These are phyloP conservation scores for Nicotiana tabacum DNA, from an alignment of 257 asterid genomes.

Conservation along the genomic window DNA sequence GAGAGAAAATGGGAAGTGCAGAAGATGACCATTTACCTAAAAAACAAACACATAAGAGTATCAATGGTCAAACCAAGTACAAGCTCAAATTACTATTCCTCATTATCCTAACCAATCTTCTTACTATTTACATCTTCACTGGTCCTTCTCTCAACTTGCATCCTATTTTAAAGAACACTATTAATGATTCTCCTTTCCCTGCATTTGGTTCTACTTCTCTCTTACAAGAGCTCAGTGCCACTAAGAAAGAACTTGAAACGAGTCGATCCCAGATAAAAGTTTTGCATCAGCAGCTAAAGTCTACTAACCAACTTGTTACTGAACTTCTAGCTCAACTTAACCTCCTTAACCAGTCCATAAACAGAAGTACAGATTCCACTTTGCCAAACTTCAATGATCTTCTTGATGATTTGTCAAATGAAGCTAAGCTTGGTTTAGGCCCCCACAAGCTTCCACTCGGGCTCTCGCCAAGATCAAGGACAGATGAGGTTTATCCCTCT, in stretches of 20 bases:
- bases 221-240: conserved; percentile 29
- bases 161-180: conserved; percentile 18
- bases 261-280: conserved; percentile 19
- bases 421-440: conserved; percentile 39
- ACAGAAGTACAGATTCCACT: background rate
- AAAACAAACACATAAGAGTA: conserved; percentile 27
- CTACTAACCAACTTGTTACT: conserved; percentile 22
- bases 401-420: conserved; percentile 16
- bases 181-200: conserved; percentile 5
- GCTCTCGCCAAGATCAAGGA: conserved; percentile 24
- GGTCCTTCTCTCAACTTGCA: conserved; percentile 14
- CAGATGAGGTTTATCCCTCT: conserved; percentile 33
- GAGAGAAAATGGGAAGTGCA: conserved; percentile 23
- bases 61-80: conserved; percentile 21
- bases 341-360: conserved; percentile 20
- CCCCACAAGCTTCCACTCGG: conserved; percentile 54
- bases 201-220: conserved; percentile 23
- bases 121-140: conserved; percentile 42
- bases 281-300: conserved; percentile 30
- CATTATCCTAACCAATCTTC: conserved; percentile 34
- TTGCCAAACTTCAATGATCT: conserved; percentile 18
- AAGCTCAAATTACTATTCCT: conserved; percentile 34
- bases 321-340: conserved; percentile 23
- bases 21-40: conserved; percentile 27
- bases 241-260: conserved; percentile 23